Conservation (phyloP, 768 basidiomycete species). For the Dacryopinax spathularia region DNA sequence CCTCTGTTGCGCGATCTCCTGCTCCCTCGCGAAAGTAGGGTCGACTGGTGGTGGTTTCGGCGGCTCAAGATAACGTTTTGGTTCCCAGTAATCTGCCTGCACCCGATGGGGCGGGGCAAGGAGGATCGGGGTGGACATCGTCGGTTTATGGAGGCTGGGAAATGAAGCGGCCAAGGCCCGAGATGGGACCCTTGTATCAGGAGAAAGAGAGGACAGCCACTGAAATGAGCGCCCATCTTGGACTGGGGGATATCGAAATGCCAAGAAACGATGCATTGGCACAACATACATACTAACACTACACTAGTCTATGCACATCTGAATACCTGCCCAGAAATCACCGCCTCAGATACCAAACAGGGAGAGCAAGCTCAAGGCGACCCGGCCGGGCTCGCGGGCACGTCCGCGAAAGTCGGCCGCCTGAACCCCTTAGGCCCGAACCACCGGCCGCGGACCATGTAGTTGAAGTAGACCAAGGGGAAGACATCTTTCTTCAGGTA, state of each 20-base stretch:
- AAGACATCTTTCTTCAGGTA: conserved; percentile 74
- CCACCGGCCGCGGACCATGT: conserved; percentile 39
- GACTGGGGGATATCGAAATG: background rate
- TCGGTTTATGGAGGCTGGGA: too few species aligned
- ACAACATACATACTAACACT: conserved; percentile 1
- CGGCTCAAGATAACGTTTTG: conserved; percentile 47
- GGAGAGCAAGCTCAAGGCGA: too few species aligned
- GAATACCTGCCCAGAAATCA: too few species aligned
- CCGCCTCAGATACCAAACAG: too few species aligned
- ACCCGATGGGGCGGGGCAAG: background rate
- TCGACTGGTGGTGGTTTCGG: conserved; percentile 65
- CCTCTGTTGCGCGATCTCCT: conserved; percentile 60
- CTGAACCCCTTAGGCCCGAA: conserved; percentile 33
- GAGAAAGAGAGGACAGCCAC: too few species aligned
- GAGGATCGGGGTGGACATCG: background rate
- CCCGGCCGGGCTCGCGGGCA: too few species aligned
- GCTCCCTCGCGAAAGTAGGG: conserved; percentile 58
- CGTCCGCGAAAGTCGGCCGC: conserved; percentile 32
- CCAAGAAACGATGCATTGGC: background rate
- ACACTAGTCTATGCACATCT: background rate
- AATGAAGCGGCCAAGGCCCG: too few species aligned
- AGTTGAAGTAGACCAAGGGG: conserved; percentile 65
- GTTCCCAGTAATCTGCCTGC: conserved; percentile 41
- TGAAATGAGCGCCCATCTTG: too few species aligned
- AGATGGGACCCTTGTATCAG: too few species aligned